These are phyloP conservation scores for Colletotrichum truncatum DNA, from an alignment of 2,329 filamentous ascomycete genomes.

Conservation along the genomic window DNA sequence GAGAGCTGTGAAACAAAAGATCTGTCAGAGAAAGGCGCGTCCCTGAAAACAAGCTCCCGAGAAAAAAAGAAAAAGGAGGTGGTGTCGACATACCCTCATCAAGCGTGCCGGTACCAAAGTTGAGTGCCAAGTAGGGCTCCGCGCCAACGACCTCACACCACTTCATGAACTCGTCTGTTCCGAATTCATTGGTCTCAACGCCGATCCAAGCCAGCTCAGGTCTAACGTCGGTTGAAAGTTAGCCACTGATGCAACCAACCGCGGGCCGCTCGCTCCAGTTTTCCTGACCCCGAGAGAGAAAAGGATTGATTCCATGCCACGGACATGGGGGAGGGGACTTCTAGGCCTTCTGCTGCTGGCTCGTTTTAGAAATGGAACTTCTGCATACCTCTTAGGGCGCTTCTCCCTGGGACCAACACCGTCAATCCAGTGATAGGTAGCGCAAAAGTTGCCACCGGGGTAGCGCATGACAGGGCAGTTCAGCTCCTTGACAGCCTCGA, in stretches of 20 bases:
- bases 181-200: constrained; percentile 80
- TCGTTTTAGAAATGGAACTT: neutral
- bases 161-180: constrained; percentile 86
- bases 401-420: constrained; percentile 79
- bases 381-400: constrained; percentile 58
- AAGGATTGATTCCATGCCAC: neutral
- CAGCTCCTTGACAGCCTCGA: constrained; percentile 77
- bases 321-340: too few species aligned
- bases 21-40: neutral
- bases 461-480: constrained; percentile 82
- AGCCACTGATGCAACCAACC: constrained; percentile 2
- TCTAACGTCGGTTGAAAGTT: constrained; percentile 43
- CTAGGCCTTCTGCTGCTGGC: neutral
- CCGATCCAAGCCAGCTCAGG: constrained; percentile 84
- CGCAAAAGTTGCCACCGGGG: constrained; percentile 85
- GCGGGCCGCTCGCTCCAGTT: neutral
- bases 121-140: constrained; percentile 82
- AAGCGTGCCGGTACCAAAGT: constrained; percentile 79
- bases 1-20: constrained; percentile 52
- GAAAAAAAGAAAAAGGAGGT: neutral
- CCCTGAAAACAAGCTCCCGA: neutral
- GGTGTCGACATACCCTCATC: constrained; percentile 41
- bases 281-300: neutral
- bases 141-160: constrained; percentile 80
- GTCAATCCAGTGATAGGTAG: constrained; percentile 88